A percentile compares a stretch with the other conserved stretches of the same genome.
phyloP scores from a whole-genome alignment of 202 grass and related monocot genomes.

The Bolboschoenoplectus hybrid region DNA sequence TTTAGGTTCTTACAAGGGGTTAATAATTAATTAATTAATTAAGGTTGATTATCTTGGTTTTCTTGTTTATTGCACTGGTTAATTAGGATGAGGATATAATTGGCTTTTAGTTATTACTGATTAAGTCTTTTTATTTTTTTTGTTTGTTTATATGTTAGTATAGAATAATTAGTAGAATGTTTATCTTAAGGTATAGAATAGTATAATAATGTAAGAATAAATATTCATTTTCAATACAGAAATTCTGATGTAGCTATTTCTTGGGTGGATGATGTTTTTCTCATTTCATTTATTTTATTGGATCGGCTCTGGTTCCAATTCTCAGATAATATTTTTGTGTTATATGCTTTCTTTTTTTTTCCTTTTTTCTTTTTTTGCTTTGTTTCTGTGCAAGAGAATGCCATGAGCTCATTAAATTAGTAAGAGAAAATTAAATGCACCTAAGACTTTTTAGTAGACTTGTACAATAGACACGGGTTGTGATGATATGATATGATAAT shows the following conservation, averaged over 20 bases:
- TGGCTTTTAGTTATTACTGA: neutral
- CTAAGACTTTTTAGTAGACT: constrained; percentile 6
- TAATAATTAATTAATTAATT: neutral
- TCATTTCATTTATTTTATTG: neutral
- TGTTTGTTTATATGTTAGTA: neutral
- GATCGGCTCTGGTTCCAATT: neutral
- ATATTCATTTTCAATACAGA: constrained; percentile 23
- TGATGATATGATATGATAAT: neutral
- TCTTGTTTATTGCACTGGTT: constrained; percentile 30
- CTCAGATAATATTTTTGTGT: neutral
- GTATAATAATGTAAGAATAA: constrained; percentile 5
- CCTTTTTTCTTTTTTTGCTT: neutral
- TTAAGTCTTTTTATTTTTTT: neutral
- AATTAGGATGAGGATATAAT: constrained; percentile 17
- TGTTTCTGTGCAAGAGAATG: neutral
- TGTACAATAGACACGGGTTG: constrained; percentile 24
- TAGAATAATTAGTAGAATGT: neutral
- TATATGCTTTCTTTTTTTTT: neutral
- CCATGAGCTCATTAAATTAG: constrained; percentile 26
- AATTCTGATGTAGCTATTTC: neutral
- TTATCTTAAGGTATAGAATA: constrained; percentile 10
- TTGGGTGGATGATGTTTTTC: neutral
- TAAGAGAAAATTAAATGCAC: constrained; percentile 18
- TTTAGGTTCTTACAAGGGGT: neutral
- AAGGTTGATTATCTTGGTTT: constrained; percentile 27